Conservation (phyloP, 2,329 filamentous ascomycete species). For the Fusarium sp. region DNA sequence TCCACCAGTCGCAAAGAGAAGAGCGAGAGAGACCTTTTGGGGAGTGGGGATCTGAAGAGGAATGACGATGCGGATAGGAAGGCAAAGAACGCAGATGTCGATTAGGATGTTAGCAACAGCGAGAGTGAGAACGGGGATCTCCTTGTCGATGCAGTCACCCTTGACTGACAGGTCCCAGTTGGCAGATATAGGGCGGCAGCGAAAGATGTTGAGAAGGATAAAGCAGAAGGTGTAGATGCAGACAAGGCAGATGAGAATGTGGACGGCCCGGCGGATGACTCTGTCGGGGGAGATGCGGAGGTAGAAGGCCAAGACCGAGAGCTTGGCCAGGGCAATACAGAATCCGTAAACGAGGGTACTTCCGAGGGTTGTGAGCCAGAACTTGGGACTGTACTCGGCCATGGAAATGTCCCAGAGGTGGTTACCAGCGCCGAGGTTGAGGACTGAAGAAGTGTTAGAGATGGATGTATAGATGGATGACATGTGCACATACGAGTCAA, state of each 20-base stretch:
- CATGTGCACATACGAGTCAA: conserved; percentile 36
- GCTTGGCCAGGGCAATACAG: conserved; percentile 55
- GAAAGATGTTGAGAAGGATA: conserved; percentile 53
- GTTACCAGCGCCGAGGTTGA: conserved; percentile 41
- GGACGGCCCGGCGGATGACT: conserved; percentile 37
- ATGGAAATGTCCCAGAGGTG: conserved; percentile 47
- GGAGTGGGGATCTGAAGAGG: conserved; percentile 59
- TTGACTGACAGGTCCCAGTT: conserved; percentile 54
- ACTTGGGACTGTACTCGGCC: conserved; percentile 36
- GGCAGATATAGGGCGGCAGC: conserved; percentile 57
- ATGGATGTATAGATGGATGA: background rate
- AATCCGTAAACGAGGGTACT: conserved; percentile 57
- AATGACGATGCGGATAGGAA: conserved; percentile 59
- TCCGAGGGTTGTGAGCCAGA: conserved; percentile 49
- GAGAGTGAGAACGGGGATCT: conserved; percentile 44
- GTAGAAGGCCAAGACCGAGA: conserved; percentile 60
- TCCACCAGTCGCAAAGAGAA: conserved; percentile 55
- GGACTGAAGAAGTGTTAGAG: conserved; percentile 31
- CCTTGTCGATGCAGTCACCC: conserved; percentile 55
- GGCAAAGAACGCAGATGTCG: conserved; percentile 58
- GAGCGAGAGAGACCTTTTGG: conserved; percentile 63
- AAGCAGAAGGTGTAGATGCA: conserved; percentile 56
- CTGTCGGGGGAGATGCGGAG: conserved; percentile 53
- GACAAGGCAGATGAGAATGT: conserved; percentile 50
- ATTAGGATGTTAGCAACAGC: conserved; percentile 57